phyloP scores from a whole-genome alignment of 441 rosid species.

The Populus hybrid region DNA sequence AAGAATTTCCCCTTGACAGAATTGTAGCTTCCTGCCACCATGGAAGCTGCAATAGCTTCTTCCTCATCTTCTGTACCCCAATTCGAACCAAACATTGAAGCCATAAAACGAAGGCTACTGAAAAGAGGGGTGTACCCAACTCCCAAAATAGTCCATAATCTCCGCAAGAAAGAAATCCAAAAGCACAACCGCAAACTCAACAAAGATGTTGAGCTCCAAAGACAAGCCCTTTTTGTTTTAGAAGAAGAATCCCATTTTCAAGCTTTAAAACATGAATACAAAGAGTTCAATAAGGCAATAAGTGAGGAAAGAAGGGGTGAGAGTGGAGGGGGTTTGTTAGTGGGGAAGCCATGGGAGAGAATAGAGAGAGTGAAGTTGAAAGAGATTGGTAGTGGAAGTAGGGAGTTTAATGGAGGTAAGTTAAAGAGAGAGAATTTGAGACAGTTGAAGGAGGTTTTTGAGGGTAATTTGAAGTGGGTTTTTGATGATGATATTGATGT shows the following conservation, averaged over 20 bases:
- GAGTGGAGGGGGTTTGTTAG: constrained; percentile 31
- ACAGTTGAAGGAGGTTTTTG: constrained; percentile 67
- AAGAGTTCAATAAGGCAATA: constrained; percentile 44
- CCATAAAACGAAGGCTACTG: constrained; percentile 55
- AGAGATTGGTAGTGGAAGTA: constrained; percentile 51
- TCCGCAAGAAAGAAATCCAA: constrained; percentile 74
- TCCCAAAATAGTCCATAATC: constrained; percentile 63
- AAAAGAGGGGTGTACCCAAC: constrained; percentile 61
- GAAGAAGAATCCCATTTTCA: constrained; percentile 42
- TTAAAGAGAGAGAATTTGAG: constrained; percentile 52
- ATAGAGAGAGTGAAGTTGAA: constrained; percentile 53
- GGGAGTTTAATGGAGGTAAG: constrained; percentile 41
- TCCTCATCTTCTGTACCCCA: constrained; percentile 30
- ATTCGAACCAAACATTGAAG: constrained; percentile 61
- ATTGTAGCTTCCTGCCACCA: background rate
- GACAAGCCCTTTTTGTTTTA: constrained; percentile 27
- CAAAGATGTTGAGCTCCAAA: constrained; percentile 31
- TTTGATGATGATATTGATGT: constrained; percentile 67
- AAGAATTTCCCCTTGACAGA: background rate
- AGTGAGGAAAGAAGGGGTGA: constrained; percentile 18
- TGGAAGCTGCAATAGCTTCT: constrained; percentile 44
- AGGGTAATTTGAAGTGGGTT: constrained; percentile 76
- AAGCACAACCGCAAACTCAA: constrained; percentile 65
- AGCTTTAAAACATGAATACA: constrained; percentile 58
- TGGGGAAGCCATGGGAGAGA: constrained; percentile 91